phyloP scores from a whole-genome alignment of 371 early-diverging fungal species.

The Mortierella sp. region DNA sequence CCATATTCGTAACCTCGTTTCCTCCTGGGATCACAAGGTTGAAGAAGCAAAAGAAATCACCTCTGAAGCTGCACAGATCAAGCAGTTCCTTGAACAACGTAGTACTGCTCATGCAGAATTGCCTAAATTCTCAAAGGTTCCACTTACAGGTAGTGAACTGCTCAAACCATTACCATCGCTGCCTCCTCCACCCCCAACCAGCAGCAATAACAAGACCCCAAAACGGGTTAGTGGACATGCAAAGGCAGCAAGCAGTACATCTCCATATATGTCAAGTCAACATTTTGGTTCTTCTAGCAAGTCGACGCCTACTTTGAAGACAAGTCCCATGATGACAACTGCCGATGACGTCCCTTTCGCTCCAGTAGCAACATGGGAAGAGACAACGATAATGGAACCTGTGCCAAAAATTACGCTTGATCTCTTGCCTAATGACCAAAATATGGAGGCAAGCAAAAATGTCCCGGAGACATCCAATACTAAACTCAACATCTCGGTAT shows the following conservation, averaged over 20 bases:
- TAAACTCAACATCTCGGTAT: slow-evolving; percentile 10
- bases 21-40: slow-evolving; percentile 56
- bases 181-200: slow-evolving; percentile 37
- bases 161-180: slow-evolving; percentile 41
- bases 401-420: slow-evolving; percentile 1
- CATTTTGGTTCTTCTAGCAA: neutral
- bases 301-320: neutral
- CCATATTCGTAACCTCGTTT: slow-evolving; percentile 52
- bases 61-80: slow-evolving; percentile 36
- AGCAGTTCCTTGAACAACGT: slow-evolving; percentile 43
- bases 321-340: too few relatives aligned
- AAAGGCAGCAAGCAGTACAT: slow-evolving; percentile 16
- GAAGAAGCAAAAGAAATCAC: slow-evolving; percentile 46
- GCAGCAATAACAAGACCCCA: neutral
- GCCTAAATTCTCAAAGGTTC: slow-evolving; percentile 39
- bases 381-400: neutral
- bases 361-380: neutral
- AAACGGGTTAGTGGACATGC: slow-evolving; percentile 8
- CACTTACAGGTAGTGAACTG: slow-evolving; percentile 34
- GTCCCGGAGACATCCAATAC: neutral
- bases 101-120: slow-evolving; percentile 51
- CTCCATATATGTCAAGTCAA: slow-evolving; percentile 12
- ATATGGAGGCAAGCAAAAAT: neutral
- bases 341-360: neutral
- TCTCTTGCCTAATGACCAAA: neutral